phyloP scores from a whole-genome alignment of 192 early-diverging fungal genomes.

The Backusella macrospora region DNA sequence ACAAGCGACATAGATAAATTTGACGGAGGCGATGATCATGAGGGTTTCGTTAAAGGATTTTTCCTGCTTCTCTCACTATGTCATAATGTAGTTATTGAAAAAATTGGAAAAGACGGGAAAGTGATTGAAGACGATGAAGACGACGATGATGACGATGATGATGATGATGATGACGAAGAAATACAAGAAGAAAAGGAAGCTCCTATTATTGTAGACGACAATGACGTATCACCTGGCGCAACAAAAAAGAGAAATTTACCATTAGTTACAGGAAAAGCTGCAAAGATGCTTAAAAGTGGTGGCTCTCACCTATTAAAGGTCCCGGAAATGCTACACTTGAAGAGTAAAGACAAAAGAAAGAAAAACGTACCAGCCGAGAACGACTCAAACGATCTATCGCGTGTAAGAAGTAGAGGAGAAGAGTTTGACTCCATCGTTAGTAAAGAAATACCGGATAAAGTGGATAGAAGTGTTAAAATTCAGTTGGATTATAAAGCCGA shows the following conservation, averaged over 20 bases:
- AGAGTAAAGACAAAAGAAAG: background rate
- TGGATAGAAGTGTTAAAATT: conserved; percentile 38
- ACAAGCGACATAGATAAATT: conserved; percentile 12
- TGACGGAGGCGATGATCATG: background rate
- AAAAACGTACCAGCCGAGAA: background rate
- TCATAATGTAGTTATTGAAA: conserved; percentile 92
- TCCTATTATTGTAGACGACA: background rate
- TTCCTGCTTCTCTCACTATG: conserved; percentile 88
- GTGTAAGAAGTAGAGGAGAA: conserved; percentile 19
- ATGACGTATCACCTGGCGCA: background rate
- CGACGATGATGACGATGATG: conserved; percentile 30
- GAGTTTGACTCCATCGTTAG: conserved; percentile 16
- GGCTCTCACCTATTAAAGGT: background rate
- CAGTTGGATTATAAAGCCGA: conserved; percentile 69
- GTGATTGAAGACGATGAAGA: conserved; percentile 34
- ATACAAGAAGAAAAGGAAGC: background rate
- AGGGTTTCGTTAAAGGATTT: conserved; percentile 69
- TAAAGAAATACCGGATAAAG: conserved; percentile 20
- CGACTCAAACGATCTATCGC: conserved; percentile 41
- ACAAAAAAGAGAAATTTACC: background rate
- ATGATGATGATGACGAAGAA: background rate
- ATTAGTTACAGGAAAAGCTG: background rate
- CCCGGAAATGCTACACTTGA: background rate
- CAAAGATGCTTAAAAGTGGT: background rate
- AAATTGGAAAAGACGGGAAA: conserved; percentile 49